phyloP scores from a whole-genome alignment of 495 filamentous ascomycete genomes.

The Penicillium tannophilum region DNA sequence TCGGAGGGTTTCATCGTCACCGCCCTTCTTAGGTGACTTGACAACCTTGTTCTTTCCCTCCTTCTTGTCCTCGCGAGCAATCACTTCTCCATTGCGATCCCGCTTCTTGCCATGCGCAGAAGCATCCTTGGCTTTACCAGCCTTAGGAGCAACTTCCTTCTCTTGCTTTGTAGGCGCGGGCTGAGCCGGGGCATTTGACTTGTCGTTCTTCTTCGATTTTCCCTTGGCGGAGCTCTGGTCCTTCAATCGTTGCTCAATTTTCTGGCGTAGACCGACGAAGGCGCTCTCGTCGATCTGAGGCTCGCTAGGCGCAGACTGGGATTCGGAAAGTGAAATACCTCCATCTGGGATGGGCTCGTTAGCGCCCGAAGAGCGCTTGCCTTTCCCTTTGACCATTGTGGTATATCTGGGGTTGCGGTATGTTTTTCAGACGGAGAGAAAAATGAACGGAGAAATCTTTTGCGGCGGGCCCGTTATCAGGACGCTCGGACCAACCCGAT shows the following conservation, averaged over 20 bases:
- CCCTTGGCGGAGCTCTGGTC: slow-evolving; percentile 46
- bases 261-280: slow-evolving; percentile 63
- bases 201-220: slow-evolving; percentile 48
- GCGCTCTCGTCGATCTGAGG: slow-evolving; percentile 61
- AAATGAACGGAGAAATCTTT: slow-evolving; percentile 37
- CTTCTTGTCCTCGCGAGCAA: slow-evolving; percentile 39
- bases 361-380: slow-evolving; percentile 42
- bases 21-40: slow-evolving; percentile 25
- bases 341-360: slow-evolving; percentile 24
- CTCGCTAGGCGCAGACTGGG: slow-evolving; percentile 32
- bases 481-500: slow-evolving; percentile 36
- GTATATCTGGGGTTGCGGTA: slow-evolving; percentile 18
- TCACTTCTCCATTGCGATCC: slow-evolving; percentile 54
- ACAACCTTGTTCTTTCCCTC: slow-evolving; percentile 27
- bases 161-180: slow-evolving; percentile 27
- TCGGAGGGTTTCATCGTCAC: slow-evolving; percentile 49
- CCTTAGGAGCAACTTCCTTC: slow-evolving; percentile 32
- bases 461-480: slow-evolving; percentile 34
- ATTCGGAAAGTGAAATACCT: slow-evolving; percentile 20
- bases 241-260: slow-evolving; percentile 60
- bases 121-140: slow-evolving; percentile 30
- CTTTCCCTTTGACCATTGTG: slow-evolving; percentile 46
- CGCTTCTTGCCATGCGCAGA: slow-evolving; percentile 48
- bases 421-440: slow-evolving; percentile 25
- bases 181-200: slow-evolving; percentile 20